phyloP scores from a whole-genome alignment of 2,329 filamentous ascomycete genomes.

The Ramichloridium luteum region DNA sequence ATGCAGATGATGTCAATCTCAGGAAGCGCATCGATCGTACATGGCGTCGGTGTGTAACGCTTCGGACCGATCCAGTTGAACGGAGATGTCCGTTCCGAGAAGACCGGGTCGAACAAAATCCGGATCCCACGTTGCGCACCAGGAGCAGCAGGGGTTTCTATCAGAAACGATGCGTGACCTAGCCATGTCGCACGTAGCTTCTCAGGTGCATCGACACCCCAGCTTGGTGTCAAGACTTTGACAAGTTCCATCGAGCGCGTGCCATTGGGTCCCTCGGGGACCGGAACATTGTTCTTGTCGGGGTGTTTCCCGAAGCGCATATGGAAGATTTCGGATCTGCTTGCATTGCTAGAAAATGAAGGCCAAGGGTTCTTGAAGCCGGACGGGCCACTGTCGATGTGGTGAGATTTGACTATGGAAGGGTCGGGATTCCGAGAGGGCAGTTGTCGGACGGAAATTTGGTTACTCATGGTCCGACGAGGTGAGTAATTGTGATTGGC shows the following conservation, averaged over 20 bases:
- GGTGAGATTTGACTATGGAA: slow-evolving; percentile 24
- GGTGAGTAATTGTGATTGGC: too few species aligned
- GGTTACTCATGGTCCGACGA: slow-evolving; percentile 6
- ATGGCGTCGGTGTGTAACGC: slow-evolving; percentile 41
- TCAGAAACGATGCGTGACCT: slow-evolving; percentile 39
- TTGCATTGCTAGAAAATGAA: slow-evolving; percentile 23
- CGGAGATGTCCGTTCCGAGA: slow-evolving; percentile 38
- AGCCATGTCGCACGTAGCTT: slow-evolving; percentile 38
- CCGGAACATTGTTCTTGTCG: slow-evolving; percentile 35
- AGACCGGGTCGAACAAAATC: slow-evolving; percentile 43
- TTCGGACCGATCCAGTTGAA: slow-evolving; percentile 37
- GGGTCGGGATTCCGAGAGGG: slow-evolving; percentile 10
- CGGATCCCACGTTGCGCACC: slow-evolving; percentile 29
- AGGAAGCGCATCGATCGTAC: slow-evolving; percentile 37
- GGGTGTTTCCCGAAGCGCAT: slow-evolving; percentile 26
- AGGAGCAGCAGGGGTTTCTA: slow-evolving; percentile 28
- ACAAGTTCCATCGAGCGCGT: slow-evolving; percentile 29
- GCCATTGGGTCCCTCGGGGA: slow-evolving; percentile 27
- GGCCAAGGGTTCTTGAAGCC: slow-evolving; percentile 41
- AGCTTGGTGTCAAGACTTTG: slow-evolving; percentile 30
- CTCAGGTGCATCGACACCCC: slow-evolving; percentile 21
- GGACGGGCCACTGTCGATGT: slow-evolving; percentile 32
- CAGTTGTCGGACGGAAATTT: slow-evolving; percentile 4
- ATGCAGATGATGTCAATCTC: slow-evolving; percentile 41
- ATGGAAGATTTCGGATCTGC: slow-evolving; percentile 19